Base-by-base conservation (phyloP, 2,329 filamentous ascomycete species). In the Chaetomiaceae sp. region DNA sequence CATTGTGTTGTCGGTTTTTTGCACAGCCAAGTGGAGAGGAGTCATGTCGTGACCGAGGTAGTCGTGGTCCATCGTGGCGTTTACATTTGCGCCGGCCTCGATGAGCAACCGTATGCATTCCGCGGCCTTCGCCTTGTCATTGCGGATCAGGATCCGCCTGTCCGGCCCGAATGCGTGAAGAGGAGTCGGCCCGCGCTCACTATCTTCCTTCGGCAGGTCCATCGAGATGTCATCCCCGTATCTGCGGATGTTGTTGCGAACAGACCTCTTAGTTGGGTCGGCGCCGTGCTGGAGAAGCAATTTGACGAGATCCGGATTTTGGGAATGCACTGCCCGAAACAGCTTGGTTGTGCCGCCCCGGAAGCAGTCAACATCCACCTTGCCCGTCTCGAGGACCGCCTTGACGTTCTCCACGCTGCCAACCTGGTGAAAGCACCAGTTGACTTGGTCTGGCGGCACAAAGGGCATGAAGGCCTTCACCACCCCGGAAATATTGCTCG, bases 21-120 rank as follows among this genome's bases (percentile, higher is more conserved):
- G 27, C 3, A 45, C 43, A 19, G 52, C 49, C 2, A 47, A 19
- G 29, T 53, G 25, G 15, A 58, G 37, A 15, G 56, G 27, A 12
- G 56, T 58, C 23, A 47, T 7, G 37, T 50, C 17, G 7, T 34
- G 4, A 4, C 19, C 33, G 7, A 27, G 22, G 23, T 15, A 23
- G 2, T 49, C 17, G 1, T 17, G 15, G 42, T 53, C 45, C 25
- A 43, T 42, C 29, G 48, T 42, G 22, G 54, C 56, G 22, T 49
- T 42, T 17, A 55, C 27, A 33, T 58, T 49, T 7, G 52, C 55
- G 22, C 55, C 56, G 3, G 56, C 53, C 12, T 51, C 43, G 23
- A 58, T 5, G 15, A 58, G 42, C 40, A 51, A 15, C 7, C 34
- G 22, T 2, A 58, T 39, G 25, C 50, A 55, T 6, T 48, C 38